A percentile compares a stretch with the other conserved stretches of the same genome.
Conservation (phyloP, 163 green algal genomes). For the Chlamydomonas reinhardtii region DNA sequence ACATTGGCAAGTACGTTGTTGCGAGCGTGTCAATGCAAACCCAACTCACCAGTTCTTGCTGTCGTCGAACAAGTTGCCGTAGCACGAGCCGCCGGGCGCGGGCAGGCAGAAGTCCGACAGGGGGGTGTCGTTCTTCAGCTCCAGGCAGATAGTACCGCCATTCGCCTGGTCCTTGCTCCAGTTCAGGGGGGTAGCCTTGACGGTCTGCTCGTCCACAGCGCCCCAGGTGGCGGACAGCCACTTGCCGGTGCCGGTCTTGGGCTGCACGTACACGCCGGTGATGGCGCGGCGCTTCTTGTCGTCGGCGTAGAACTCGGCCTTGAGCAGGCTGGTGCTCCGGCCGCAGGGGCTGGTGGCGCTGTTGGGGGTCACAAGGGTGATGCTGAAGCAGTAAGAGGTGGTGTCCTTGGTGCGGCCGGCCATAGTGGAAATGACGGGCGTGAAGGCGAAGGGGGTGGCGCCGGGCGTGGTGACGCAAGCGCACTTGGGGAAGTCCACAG, state of each 20-base stretch:
- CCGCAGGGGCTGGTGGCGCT: constrained; percentile 1
- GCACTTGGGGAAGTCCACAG: constrained; percentile 15
- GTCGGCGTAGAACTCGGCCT: constrained; percentile 39
- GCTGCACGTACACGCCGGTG: neutral
- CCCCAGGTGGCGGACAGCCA: neutral
- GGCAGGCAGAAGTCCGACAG: neutral
- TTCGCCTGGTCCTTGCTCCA: constrained; percentile 1
- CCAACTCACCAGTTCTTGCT: neutral
- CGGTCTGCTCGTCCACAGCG: neutral
- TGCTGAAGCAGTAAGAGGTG: constrained; percentile 20
- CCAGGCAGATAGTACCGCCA: constrained; percentile 28
- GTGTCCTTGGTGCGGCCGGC: constrained; percentile 6
- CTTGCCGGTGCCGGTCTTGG: neutral
- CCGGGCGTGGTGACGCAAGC: neutral
- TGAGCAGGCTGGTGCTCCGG: neutral
- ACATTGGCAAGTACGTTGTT: too few species aligned
- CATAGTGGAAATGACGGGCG: neutral
- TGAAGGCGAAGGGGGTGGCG: constrained; percentile 23
- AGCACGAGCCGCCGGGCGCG: neutral
- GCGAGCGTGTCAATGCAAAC: too few species aligned
- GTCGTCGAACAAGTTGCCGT: neutral
- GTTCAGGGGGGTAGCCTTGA: constrained; percentile 26
- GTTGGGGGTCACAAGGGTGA: neutral
- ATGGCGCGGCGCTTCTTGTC: constrained; percentile 5
- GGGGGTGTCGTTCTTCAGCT: neutral